Base-by-base conservation (phyloP, 768 basidiomycete species). In the Basidioascus undulatus region DNA sequence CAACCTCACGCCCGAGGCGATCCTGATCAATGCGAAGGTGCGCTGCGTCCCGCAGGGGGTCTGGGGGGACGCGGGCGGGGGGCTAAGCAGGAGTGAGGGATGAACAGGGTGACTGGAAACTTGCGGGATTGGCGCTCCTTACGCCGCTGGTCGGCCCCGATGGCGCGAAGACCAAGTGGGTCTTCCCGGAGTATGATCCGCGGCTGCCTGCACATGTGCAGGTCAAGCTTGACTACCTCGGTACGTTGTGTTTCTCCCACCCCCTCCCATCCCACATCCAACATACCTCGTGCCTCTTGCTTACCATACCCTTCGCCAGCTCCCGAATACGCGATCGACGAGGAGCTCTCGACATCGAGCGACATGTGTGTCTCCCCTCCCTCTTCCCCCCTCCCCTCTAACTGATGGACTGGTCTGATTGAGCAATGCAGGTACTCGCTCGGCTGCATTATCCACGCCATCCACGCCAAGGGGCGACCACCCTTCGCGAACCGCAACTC, bases 71-170 rank as follows among this genome's bases (percentile, higher is more conserved):
- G n/a, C n/a, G n/a, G n/a, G n/a, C n/a, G n/a, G n/a, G n/a, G n/a
- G n/a, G n/a, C n/a, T n/a, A n/a, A n/a, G n/a, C n/a, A n/a, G n/a
- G n/a, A n/a, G n/a, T n/a, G n/a, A n/a, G n/a, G n/a, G n/a, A n/a
- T n/a, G n/a, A 7, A 30, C 49, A 89, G 83, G 89, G 92, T 25
- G 92, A 98, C 58, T 98, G 92, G 92, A 98, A 94, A 60, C 69
- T 98, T 26, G 72, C 77, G 15, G 87, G 84, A 2, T 65, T 98
- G 30, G 82, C 83, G 2, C 62, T 86, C 37, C 83, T 81, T 1
- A 84, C 87, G 24, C 67, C 81, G 6, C 63, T 92, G 7, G 59
- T 69, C 30, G 62, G 65, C 19, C 59, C 71, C 4, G 70, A 76
- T 44, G 84, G 84, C 6, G 61, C 67, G 7, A 66, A 77, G 0